Percentiles rank a stretch among this genome's conserved stretches.
phyloP scores from a whole-genome alignment of 129 eudicot species.

The carrot (Daucus carota) region DH1_v3.0 NC_030381.2:9180501-9181000 shows the following conservation, averaged over 20 bases:
- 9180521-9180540: conserved; percentile 66
- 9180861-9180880: background rate
- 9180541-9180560: conserved; percentile 48
- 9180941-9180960: conserved; percentile 58
- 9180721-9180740: no score
- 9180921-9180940: conserved; percentile 67
- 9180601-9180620: no score
- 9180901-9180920: conserved; percentile 88
- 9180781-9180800: no score
- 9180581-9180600: background rate
- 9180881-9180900: conserved; percentile 5
- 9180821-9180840: no score
- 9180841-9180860: background rate
- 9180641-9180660: no score
- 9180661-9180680: no score
- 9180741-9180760: no score
- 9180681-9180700: no score
- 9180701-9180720: no score
- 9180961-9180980: conserved; percentile 68
- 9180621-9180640: no score
- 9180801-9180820: no score
- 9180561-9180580: background rate
- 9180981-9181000: conserved; percentile 63
- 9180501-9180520: conserved; percentile 68
- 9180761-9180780: no score